A percentile compares a stretch with the other conserved stretches of the same genome.
These are phyloP conservation scores for Neofusicoccum ribis DNA, from an alignment of 2,329 filamentous ascomycete species.

Conservation along the genomic window DNA sequence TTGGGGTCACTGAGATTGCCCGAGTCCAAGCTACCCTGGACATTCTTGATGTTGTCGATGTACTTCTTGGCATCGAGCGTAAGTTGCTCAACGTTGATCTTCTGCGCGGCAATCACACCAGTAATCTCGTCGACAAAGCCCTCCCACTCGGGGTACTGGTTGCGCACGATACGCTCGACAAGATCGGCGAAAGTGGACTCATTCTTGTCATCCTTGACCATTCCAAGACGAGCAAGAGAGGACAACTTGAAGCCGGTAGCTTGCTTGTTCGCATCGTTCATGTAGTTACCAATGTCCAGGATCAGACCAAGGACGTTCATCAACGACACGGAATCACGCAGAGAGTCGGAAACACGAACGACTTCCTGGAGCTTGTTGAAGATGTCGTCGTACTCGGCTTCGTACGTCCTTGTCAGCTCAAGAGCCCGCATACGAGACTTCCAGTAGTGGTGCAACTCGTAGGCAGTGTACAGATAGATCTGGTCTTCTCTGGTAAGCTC, in stretches of 20 bases:
- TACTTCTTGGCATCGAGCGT: slow-evolving; percentile 85
- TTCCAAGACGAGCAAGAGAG: slow-evolving; percentile 85
- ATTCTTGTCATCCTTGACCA: slow-evolving; percentile 99
- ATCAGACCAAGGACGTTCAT: slow-evolving; percentile 97
- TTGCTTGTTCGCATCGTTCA: slow-evolving; percentile 99
- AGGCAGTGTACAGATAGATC: slow-evolving; percentile 89
- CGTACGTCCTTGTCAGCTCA: slow-evolving; percentile 77
- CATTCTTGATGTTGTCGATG: slow-evolving; percentile 90
- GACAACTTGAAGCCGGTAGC: slow-evolving; percentile 97
- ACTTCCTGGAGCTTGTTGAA: slow-evolving; percentile 81
- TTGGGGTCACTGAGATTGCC: slow-evolving; percentile 95
- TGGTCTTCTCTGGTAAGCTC: slow-evolving; percentile 95
- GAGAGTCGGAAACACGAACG: slow-evolving; percentile 81
- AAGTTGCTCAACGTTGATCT: slow-evolving; percentile 93
- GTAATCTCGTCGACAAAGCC: slow-evolving; percentile 80
- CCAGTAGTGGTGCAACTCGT: slow-evolving; percentile 97
- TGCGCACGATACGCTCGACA: slow-evolving; percentile 93
- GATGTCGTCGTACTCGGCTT: slow-evolving; percentile 89
- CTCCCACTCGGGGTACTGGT: slow-evolving; percentile 96
- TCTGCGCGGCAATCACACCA: slow-evolving; percentile 76
- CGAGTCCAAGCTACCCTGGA: slow-evolving; percentile 86
- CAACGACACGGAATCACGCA: slow-evolving; percentile 86
- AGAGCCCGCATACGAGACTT: slow-evolving; percentile 95
- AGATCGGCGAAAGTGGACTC: slow-evolving; percentile 93
- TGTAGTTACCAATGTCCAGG: slow-evolving; percentile 98